Percentiles rank a stretch among this genome's conserved stretches.
These are phyloP conservation scores for Desmodesmus armatus DNA, from an alignment of 139 green algal species.

Conservation along the genomic window DNA sequence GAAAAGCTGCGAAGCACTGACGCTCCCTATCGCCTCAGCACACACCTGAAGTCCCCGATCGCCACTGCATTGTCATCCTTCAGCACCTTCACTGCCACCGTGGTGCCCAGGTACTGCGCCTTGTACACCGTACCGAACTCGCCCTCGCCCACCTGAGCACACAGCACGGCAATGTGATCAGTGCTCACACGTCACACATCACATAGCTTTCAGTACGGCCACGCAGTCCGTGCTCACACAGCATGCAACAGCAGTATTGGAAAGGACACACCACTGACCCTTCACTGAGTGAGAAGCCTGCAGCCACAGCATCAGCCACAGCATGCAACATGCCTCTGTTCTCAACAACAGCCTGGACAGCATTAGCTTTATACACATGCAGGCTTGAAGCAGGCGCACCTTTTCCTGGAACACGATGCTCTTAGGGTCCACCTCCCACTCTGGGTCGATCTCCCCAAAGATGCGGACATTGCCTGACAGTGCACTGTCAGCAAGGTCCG, in stretches of 20 bases:
- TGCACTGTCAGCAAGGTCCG: constrained; percentile 35
- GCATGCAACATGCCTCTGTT: no score
- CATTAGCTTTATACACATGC: no score
- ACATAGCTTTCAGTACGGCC: background rate
- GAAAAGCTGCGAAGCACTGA: background rate
- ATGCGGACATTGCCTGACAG: constrained; percentile 69
- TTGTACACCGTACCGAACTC: constrained; percentile 94
- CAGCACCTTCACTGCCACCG: constrained; percentile 91
- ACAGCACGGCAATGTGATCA: background rate
- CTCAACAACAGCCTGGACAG: no score
- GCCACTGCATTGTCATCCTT: constrained; percentile 84
- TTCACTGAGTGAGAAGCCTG: no score
- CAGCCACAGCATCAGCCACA: no score
- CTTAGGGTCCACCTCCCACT: constrained; percentile 90
- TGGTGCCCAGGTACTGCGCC: constrained; percentile 72
- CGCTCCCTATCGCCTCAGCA: no score
- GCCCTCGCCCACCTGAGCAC: constrained; percentile 70
- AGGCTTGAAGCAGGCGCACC: no score
- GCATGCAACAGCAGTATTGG: background rate
- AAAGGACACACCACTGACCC: no score
- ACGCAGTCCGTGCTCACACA: background rate
- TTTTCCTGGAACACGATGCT: constrained; percentile 81
- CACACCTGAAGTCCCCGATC: constrained; percentile 74
- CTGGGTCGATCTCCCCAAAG: constrained; percentile 69
- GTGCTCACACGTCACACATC: no score